These are phyloP conservation scores for Suillus spraguei DNA, from an alignment of 768 basidiomycete genomes.

Conservation along the genomic window DNA sequence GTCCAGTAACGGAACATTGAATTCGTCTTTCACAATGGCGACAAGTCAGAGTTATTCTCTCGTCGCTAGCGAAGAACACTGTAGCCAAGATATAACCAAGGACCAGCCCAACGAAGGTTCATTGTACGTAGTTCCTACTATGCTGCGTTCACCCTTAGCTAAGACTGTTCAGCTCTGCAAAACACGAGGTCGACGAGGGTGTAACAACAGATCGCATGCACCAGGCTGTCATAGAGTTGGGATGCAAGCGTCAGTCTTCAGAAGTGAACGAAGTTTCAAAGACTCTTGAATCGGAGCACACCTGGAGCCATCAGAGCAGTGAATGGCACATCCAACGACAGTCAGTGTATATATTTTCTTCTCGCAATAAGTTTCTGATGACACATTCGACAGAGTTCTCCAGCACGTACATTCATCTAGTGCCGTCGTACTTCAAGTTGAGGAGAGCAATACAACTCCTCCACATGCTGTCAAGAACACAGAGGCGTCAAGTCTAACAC, in stretches of 20 bases:
- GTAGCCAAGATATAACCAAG: too few species aligned
- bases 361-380: not conserved
- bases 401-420: not conserved
- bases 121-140: too few species aligned
- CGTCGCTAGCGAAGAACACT: too few species aligned
- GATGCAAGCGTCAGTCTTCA: too few species aligned
- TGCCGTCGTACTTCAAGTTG: not conserved
- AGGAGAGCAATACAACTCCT: not conserved
- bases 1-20: too few species aligned
- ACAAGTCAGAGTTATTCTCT: not conserved
- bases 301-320: not conserved
- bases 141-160: too few species aligned
- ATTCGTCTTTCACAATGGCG: not conserved
- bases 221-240: not conserved
- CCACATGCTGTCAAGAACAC: too few species aligned
- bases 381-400: not conserved
- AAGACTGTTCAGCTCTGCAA: too few species aligned
- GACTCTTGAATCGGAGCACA: not conserved
- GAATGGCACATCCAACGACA: not conserved
- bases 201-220: too few species aligned
- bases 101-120: too few species aligned
- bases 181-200: too few species aligned
- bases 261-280: not conserved
- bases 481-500: not conserved
- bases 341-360: not conserved